Evolutionary conservation across 2,329 filamentous ascomycete genomes (phyloP).

Genomic region (Keithomyces neogunnii): DNA sequence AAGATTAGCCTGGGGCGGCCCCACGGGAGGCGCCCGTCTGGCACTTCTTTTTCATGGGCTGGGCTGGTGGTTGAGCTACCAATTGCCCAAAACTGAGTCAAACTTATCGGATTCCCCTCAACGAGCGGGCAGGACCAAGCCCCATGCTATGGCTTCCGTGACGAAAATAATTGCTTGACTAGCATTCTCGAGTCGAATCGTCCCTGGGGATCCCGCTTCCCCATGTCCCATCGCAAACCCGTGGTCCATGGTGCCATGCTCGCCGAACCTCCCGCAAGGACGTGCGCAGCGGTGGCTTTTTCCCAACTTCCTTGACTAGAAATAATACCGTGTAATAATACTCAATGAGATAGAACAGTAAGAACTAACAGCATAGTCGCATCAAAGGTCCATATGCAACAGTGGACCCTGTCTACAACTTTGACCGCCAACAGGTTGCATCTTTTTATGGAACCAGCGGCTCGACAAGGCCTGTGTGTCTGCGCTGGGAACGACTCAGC

Average conservation of each 20-base stretch:
- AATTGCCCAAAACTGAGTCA: neutral
- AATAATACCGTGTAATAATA: neutral
- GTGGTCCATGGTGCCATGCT: constrained; percentile 1
- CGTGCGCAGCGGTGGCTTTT: neutral
- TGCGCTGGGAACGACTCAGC: constrained; percentile 5
- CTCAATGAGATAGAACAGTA: too few relatives aligned
- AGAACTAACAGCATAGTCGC: too few relatives aligned
- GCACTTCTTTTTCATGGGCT: too few relatives aligned
- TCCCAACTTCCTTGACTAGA: neutral
- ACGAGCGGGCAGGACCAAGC: neutral
- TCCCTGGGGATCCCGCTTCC: neutral
- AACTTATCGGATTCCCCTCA: neutral
- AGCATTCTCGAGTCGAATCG: constrained; percentile 4
- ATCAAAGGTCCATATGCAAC: neutral
- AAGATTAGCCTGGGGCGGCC: constrained; percentile 17
- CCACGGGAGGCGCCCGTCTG: constrained; percentile 3
- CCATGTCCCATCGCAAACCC: neutral
- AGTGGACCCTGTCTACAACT: neutral
- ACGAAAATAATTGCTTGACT: constrained; percentile 1
- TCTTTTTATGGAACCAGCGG: constrained; percentile 1
- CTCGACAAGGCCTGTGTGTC: neutral
- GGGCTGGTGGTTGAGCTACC: neutral
- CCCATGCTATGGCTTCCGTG: constrained; percentile 1
- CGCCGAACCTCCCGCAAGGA: neutral
- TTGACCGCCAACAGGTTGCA: constrained; percentile 4